These are phyloP conservation scores for Fusarium illudens DNA, from an alignment of 2,329 filamentous ascomycete species.

Conservation along the genomic window DNA sequence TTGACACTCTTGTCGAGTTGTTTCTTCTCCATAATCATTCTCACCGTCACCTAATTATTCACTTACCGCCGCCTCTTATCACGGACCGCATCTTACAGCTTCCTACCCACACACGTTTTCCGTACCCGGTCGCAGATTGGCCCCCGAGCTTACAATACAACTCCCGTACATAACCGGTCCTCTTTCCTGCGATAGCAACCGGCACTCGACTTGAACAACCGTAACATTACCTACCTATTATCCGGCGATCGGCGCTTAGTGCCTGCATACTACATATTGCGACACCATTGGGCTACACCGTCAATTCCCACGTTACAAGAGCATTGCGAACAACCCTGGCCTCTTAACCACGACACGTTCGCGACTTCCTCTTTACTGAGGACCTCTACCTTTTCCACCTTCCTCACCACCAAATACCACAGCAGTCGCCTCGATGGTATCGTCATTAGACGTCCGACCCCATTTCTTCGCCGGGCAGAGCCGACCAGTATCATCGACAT, in stretches of 20 bases:
- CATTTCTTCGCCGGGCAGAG: constrained; percentile 39
- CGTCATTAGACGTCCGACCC: constrained; percentile 43
- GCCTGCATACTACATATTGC: constrained; percentile 27
- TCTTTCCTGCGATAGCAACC: neutral
- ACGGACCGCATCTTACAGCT: constrained; percentile 15
- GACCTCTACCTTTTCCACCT: neutral
- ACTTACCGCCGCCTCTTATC: neutral
- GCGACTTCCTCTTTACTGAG: constrained; percentile 20
- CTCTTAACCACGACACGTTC: constrained; percentile 4
- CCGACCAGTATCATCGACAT: constrained; percentile 36
- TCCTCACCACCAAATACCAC: constrained; percentile 10
- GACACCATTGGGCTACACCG: constrained; percentile 8
- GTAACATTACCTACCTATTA: constrained; percentile 13
- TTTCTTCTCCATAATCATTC: constrained; percentile 1
- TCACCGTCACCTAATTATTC: neutral
- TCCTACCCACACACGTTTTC: constrained; percentile 35
- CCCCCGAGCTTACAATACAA: constrained; percentile 2
- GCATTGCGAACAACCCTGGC: constrained; percentile 1
- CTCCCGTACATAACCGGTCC: constrained; percentile 6
- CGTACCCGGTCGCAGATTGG: constrained; percentile 35
- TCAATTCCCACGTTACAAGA: constrained; percentile 12
- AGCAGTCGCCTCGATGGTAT: constrained; percentile 46
- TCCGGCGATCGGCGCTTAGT: constrained; percentile 23
- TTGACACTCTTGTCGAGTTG: constrained; percentile 14
- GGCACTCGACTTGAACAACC: constrained; percentile 18